phyloP scores from a whole-genome alignment of 176 grass and related monocot genomes.

The Chrysopogon serrulatus region DNA sequence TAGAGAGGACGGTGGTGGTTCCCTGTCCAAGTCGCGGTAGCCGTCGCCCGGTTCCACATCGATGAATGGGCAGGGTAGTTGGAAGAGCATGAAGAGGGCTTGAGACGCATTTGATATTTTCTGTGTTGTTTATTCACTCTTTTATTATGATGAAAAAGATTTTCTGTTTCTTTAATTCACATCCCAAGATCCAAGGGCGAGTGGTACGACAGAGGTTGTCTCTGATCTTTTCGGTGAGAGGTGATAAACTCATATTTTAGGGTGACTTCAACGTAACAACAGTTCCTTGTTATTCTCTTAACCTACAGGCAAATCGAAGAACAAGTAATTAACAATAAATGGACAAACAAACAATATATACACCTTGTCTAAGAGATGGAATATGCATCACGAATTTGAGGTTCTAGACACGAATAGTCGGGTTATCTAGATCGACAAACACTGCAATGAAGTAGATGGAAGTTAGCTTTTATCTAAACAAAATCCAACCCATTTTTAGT shows the following conservation, averaged over 20 bases:
- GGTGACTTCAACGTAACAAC: no score
- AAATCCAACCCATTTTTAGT: no score
- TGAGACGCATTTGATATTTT: not conserved
- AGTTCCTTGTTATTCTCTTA: no score
- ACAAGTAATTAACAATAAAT: no score
- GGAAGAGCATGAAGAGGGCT: not conserved
- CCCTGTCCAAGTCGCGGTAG: conserved; percentile 17
- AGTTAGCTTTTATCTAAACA: no score
- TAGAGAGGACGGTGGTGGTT: conserved; percentile 16
- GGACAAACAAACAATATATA: no score
- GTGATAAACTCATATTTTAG: not conserved
- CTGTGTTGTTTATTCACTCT: not conserved
- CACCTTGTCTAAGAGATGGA: no score
- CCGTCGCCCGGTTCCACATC: not conserved
- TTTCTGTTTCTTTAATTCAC: not conserved
- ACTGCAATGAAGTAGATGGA: no score
- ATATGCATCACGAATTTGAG: no score
- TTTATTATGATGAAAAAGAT: not conserved
- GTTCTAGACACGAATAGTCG: no score
- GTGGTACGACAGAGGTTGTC: not conserved
- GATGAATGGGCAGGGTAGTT: not conserved
- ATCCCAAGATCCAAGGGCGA: not conserved
- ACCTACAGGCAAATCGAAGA: no score
- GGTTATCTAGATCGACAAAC: no score
- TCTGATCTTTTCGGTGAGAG: not conserved